Conservation (phyloP, 352 stramenopile species). For the Phytophthora cactorum region DNA sequence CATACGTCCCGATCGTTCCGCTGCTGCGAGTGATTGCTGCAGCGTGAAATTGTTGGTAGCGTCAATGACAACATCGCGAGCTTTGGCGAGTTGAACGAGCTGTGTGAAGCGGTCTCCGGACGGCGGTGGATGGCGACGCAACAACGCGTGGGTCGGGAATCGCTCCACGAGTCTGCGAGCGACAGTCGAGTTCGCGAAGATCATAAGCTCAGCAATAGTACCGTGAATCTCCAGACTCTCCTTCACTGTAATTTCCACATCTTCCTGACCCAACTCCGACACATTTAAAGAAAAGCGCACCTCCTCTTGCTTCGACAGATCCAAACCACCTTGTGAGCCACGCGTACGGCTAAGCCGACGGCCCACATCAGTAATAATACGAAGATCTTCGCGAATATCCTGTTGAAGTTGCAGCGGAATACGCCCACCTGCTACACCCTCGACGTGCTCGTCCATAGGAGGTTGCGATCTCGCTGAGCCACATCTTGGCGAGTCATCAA, state of each 20-base stretch:
- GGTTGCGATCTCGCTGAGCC: constrained; percentile 4
- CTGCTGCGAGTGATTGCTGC: constrained; percentile 71
- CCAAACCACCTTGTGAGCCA: constrained; percentile 71
- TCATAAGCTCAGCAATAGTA: constrained; percentile 95
- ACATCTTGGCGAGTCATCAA: constrained; percentile 33
- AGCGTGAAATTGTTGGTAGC: constrained; percentile 84
- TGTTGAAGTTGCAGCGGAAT: constrained; percentile 64
- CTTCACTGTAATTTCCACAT: constrained; percentile 89
- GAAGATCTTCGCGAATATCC: constrained; percentile 60
- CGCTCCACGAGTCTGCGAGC: constrained; percentile 80
- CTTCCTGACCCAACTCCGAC: constrained; percentile 68
- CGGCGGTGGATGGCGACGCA: constrained; percentile 87
- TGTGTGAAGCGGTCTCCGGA: constrained; percentile 78
- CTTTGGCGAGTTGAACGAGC: constrained; percentile 74
- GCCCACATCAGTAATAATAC: constrained; percentile 69
- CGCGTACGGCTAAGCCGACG: constrained; percentile 62
- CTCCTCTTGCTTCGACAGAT: constrained; percentile 86
- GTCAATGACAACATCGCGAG: constrained; percentile 77
- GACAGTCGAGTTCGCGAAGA: constrained; percentile 92
- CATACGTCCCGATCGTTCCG: constrained; percentile 63
- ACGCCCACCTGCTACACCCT: constrained; percentile 71
- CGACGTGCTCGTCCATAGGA: constrained; percentile 16
- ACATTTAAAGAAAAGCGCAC: constrained; percentile 87
- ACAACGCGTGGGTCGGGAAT: constrained; percentile 85
- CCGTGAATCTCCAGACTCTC: constrained; percentile 93